A percentile compares a stretch with the other conserved stretches of the same genome.
phyloP scores from a whole-genome alignment of 2,329 filamentous ascomycete genomes.

The Decorospora gaudefroyi region DNA sequence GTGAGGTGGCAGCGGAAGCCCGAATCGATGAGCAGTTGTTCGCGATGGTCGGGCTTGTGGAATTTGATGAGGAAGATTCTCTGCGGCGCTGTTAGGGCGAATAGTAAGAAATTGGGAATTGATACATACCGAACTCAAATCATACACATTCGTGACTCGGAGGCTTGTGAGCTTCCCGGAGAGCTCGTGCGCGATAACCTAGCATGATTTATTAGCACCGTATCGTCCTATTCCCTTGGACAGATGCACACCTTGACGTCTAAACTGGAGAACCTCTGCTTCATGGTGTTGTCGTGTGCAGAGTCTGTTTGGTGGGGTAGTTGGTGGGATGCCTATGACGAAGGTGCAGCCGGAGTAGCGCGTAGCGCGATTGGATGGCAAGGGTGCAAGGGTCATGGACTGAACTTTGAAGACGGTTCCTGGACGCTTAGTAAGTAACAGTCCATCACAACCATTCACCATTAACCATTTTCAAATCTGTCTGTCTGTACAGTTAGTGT shows the following conservation, averaged over 20 bases:
- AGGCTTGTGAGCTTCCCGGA: conserved; percentile 74
- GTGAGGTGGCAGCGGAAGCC: conserved; percentile 96
- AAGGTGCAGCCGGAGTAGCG: conserved; percentile 26
- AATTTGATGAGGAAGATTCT: conserved; percentile 97
- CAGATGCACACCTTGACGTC: conserved; percentile 65
- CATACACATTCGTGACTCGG: conserved; percentile 91
- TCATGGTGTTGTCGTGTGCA: conserved; percentile 60
- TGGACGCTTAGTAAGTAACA: conserved; percentile 20
- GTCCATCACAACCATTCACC: no score
- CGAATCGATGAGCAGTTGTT: conserved; percentile 89
- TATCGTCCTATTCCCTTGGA: not conserved
- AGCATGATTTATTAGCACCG: conserved; percentile 15
- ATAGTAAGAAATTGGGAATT: no score
- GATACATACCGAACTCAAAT: conserved; percentile 73
- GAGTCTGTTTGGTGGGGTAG: conserved; percentile 34
- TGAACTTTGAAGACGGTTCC: conserved; percentile 16
- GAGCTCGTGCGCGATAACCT: conserved; percentile 96
- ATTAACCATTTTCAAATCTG: no score
- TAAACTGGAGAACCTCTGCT: conserved; percentile 78
- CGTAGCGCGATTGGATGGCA: conserved; percentile 27
- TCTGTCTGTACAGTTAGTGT: conserved; percentile 9
- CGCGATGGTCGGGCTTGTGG: conserved; percentile 82
- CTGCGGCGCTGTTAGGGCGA: conserved; percentile 37
- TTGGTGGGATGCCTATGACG: conserved; percentile 38
- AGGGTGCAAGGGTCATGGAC: conserved; percentile 35